Evolutionary conservation across 768 basidiomycete genomes (phyloP).

Genomic region (Mycena haematopus): DNA sequence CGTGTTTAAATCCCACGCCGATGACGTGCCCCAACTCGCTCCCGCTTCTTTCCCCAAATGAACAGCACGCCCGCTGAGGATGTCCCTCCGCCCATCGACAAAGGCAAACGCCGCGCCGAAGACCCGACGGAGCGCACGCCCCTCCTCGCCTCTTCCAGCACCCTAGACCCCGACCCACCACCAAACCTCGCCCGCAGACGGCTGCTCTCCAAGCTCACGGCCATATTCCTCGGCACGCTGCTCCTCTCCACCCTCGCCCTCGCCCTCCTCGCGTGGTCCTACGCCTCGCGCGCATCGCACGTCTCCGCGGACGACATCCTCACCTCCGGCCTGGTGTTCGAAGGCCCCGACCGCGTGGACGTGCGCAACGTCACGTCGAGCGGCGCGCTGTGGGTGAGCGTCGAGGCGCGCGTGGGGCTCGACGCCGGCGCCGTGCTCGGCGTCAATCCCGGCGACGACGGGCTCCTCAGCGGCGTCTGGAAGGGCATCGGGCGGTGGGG

Average conservation of each 20-base stretch:
- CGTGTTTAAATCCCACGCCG: no score
- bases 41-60: constrained; percentile 16
- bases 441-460: constrained; percentile 55
- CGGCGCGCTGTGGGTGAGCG: constrained; percentile 64
- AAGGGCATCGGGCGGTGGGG: constrained; percentile 75
- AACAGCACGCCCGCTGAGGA: constrained; percentile 26
- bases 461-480: constrained; percentile 56
- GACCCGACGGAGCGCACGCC: constrained; percentile 59
- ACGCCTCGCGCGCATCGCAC: constrained; percentile 60
- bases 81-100: constrained; percentile 38
- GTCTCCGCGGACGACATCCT: constrained; percentile 66
- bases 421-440: constrained; percentile 69
- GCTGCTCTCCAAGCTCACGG: constrained; percentile 45
- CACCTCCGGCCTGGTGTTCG: constrained; percentile 57
- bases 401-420: constrained; percentile 66
- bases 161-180: constrained; percentile 29
- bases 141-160: constrained; percentile 52
- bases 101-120: constrained; percentile 62
- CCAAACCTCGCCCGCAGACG: constrained; percentile 37
- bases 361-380: constrained; percentile 65
- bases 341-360: constrained; percentile 66
- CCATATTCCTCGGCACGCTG: constrained; percentile 66
- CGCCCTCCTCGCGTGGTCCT: constrained; percentile 67
- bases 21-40: no score
- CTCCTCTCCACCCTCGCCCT: constrained; percentile 53